Evolutionary conservation across 345 rosid genomes (phyloP).

Genomic region (Euphorbia peplus): DNA sequence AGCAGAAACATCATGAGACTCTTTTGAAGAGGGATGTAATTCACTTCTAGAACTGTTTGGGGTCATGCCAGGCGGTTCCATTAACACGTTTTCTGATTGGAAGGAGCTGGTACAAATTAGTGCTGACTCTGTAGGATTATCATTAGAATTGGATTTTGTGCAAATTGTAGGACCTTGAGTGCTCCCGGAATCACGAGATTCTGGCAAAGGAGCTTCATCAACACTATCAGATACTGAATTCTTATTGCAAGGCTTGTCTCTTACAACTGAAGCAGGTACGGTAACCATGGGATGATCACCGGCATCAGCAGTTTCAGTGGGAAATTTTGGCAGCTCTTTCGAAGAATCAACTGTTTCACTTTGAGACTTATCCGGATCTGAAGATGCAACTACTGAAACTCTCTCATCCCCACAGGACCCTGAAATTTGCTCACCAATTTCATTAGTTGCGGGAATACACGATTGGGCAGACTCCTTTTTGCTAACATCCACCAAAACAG

Average conservation of each 20-base stretch:
- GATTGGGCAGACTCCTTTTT: slow-evolving; percentile 14
- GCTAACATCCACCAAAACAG: slow-evolving; percentile 7
- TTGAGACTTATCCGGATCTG: slow-evolving; percentile 12
- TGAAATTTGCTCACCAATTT: slow-evolving; percentile 9
- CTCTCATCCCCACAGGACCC: slow-evolving; percentile 16
- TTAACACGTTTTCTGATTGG: not conserved
- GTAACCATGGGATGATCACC: slow-evolving; percentile 3
- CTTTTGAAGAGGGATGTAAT: slow-evolving; percentile 1
- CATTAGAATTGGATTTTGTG: not conserved
- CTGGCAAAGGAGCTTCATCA: not conserved
- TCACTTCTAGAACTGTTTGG: not conserved
- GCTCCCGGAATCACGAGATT: not conserved
- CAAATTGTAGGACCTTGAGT: slow-evolving; percentile 2
- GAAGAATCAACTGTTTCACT: slow-evolving; percentile 10
- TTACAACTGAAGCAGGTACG: slow-evolving; percentile 8
- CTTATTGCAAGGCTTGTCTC: slow-evolving; percentile 10
- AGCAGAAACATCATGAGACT: slow-evolving; percentile 1
- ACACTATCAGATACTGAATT: slow-evolving; percentile 2
- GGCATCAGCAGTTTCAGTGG: slow-evolving; percentile 15
- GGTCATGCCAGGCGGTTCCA: not conserved
- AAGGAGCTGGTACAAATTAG: not conserved
- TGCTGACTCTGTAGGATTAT: not conserved
- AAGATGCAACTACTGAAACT: slow-evolving; percentile 14
- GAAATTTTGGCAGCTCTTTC: slow-evolving; percentile 15
- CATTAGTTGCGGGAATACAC: slow-evolving; percentile 11